phyloP scores from a whole-genome alignment of 345 rosid species.

The Brassica juncea region DNA sequence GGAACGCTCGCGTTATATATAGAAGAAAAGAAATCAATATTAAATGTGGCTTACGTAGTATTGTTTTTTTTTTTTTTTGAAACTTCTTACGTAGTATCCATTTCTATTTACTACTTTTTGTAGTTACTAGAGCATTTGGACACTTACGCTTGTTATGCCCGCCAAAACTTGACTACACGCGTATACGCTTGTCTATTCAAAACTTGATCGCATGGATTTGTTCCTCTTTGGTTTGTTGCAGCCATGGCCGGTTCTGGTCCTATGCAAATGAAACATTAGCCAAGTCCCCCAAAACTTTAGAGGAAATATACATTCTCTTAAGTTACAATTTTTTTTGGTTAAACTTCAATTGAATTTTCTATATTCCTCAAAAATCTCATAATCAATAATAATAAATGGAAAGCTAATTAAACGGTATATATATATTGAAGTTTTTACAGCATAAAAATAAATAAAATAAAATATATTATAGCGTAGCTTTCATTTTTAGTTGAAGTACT shows the following conservation, averaged over 20 bases:
- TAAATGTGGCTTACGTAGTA: too few species aligned
- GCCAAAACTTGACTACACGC: neutral
- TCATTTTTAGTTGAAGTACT: neutral
- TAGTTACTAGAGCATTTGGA: constrained; percentile 2
- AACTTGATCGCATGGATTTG: neutral
- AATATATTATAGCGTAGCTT: neutral
- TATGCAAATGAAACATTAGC: too few species aligned
- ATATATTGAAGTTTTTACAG: neutral
- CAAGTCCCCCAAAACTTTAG: too few species aligned
- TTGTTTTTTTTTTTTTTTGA: too few species aligned
- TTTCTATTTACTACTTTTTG: too few species aligned
- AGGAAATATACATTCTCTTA: too few species aligned
- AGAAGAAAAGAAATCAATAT: neutral
- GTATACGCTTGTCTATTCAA: neutral
- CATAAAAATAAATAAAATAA: neutral
- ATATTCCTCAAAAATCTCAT: too few species aligned
- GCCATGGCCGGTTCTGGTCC: too few species aligned
- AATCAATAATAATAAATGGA: neutral
- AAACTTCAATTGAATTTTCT: too few species aligned
- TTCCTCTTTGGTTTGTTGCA: neutral
- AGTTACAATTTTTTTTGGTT: too few species aligned
- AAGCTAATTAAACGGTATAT: neutral
- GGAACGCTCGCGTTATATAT: neutral
- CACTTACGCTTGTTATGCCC: neutral
- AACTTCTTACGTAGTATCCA: neutral